Conservation (phyloP, 2,329 filamentous ascomycete genomes). For the Penicillium olsonii region DNA sequence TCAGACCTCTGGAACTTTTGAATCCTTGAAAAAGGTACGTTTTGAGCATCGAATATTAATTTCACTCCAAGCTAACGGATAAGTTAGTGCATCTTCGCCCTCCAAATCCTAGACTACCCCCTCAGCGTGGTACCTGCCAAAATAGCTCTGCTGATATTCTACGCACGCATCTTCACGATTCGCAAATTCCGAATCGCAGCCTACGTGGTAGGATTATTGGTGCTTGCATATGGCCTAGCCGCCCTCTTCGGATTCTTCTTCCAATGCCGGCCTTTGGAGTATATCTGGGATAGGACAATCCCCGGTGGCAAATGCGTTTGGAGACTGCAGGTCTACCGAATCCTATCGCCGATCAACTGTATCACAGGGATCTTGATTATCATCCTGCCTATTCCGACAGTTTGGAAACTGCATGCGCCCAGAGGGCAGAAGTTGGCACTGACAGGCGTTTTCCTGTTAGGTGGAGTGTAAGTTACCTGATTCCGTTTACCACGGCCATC, state of each 20-base stretch:
- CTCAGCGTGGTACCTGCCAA: constrained; percentile 17
- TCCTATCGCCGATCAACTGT: background rate
- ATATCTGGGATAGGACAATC: background rate
- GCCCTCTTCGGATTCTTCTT: background rate
- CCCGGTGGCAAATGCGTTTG: background rate
- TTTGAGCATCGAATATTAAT: background rate
- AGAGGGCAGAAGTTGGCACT: constrained; percentile 13
- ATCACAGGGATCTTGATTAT: constrained; percentile 9
- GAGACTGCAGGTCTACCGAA: background rate
- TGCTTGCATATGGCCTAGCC: background rate
- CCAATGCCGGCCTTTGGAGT: background rate
- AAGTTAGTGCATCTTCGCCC: background rate
- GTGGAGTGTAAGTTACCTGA: constrained; percentile 17
- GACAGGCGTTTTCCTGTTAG: constrained; percentile 21
- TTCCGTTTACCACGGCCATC: background rate
- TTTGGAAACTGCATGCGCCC: constrained; percentile 17
- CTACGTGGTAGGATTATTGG: constrained; percentile 1
- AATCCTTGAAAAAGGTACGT: background rate
- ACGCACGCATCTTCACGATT: constrained; percentile 1
- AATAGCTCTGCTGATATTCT: constrained; percentile 16
- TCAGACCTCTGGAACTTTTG: background rate
- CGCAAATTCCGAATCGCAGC: background rate
- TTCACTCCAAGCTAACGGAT: background rate
- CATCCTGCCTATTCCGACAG: constrained; percentile 13
- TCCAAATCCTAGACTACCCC: constrained; percentile 10